Evolutionary conservation across 495 filamentous ascomycete genomes (phyloP).

Genomic region (Tuber melanosporum): DNA sequence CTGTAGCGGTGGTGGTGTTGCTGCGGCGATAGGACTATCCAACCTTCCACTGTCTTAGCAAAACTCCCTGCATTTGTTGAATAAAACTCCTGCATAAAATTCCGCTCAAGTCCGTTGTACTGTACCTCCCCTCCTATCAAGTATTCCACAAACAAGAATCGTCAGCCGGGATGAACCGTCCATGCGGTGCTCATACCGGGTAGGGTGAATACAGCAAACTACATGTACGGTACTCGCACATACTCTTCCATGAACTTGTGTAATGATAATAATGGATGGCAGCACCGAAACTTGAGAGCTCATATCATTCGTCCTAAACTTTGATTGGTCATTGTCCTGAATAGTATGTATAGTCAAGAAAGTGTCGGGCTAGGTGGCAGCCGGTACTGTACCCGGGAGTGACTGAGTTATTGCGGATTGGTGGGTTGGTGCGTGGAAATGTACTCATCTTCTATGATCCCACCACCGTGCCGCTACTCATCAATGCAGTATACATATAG

Average conservation of each 20-base stretch:
- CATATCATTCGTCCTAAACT: neutral
- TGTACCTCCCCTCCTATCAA: too few relatives aligned
- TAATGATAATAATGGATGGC: neutral
- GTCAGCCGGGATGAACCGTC: too few relatives aligned
- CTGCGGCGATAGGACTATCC: too few relatives aligned
- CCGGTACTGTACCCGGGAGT: too few relatives aligned
- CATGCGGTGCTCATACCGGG: neutral
- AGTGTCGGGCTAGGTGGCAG: neutral
- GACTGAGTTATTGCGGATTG: too few relatives aligned
- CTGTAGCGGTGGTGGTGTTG: too few relatives aligned
- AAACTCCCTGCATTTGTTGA: too few relatives aligned
- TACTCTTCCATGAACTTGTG: neutral
- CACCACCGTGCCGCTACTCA: slow-evolving; percentile 6
- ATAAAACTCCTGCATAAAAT: too few relatives aligned
- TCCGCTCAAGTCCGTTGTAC: too few relatives aligned
- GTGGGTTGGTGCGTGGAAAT: neutral
- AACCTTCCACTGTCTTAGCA: too few relatives aligned
- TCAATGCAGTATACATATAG: slow-evolving; percentile 23
- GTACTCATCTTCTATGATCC: neutral
- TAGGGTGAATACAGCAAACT: neutral
- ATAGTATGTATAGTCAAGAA: neutral
- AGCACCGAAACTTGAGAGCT: neutral
- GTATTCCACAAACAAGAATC: too few relatives aligned
- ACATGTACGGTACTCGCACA: neutral
- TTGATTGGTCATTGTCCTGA: neutral